A percentile compares a stretch with the other conserved stretches of the same genome.
Conservation (phyloP, 2,329 filamentous ascomycete genomes). For the Trichoderma sp. region DNA sequence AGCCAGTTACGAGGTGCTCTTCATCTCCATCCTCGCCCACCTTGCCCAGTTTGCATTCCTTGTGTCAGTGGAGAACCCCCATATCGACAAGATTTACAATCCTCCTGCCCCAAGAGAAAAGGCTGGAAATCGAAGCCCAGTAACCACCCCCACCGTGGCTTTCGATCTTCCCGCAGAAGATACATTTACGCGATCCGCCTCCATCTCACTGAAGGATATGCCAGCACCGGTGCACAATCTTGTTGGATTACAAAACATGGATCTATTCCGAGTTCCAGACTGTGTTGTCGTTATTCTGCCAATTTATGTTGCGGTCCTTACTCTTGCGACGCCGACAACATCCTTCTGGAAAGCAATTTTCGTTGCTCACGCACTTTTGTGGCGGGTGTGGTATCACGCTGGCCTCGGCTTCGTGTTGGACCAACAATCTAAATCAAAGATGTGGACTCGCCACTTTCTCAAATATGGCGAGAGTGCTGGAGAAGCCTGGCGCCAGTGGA, state of each 20-base stretch:
- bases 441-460: slow-evolving; percentile 96
- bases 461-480: slow-evolving; percentile 90
- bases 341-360: slow-evolving; percentile 75
- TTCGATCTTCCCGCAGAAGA: slow-evolving; percentile 30
- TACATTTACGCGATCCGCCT: slow-evolving; percentile 30
- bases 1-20: slow-evolving; percentile 94
- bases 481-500: slow-evolving; percentile 98
- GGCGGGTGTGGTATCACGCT: slow-evolving; percentile 90
- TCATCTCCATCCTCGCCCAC: slow-evolving; percentile 95
- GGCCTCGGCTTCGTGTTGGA: slow-evolving; percentile 85
- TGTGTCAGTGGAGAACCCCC: slow-evolving; percentile 88
- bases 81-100: slow-evolving; percentile 98
- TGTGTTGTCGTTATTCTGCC: slow-evolving; percentile 76
- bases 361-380: slow-evolving; percentile 74
- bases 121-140: slow-evolving; percentile 38
- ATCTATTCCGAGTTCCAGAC: slow-evolving; percentile 86
- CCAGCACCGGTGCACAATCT: slow-evolving; percentile 79
- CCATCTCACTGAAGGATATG: slow-evolving; percentile 35
- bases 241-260: slow-evolving; percentile 79
- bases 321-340: slow-evolving; percentile 76
- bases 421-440: slow-evolving; percentile 84
- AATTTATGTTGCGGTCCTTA: slow-evolving; percentile 71
- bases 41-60: slow-evolving; percentile 93
- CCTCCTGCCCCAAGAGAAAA: slow-evolving; percentile 74
- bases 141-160: slow-evolving; percentile 31